Percentiles rank a stretch among this genome's conserved stretches.
phyloP scores from a whole-genome alignment of 345 rosid species.

The Gossypium stocksii region DNA sequence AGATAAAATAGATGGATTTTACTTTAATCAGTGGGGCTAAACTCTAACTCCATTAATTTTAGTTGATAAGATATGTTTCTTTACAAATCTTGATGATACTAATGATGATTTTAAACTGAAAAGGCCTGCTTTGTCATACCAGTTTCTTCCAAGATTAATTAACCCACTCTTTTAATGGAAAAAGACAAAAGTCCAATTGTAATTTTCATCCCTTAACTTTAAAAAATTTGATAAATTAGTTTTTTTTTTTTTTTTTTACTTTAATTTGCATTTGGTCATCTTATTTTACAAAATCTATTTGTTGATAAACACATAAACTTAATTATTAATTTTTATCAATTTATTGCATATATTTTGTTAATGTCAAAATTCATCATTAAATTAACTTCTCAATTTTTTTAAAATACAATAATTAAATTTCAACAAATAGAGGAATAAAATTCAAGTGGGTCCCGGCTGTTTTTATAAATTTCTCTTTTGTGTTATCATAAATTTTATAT shows the following conservation, averaged over 20 bases:
- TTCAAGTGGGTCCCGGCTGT: background rate
- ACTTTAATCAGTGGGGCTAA: background rate
- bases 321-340: too few relatives aligned
- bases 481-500: background rate
- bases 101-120: constrained; percentile 15
- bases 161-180: background rate
- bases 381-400: too few relatives aligned
- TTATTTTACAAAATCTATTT: too few relatives aligned
- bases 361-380: too few relatives aligned
- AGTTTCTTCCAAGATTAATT: background rate
- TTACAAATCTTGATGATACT: constrained; percentile 5
- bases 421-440: background rate
- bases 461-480: background rate
- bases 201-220: too few relatives aligned
- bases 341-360: too few relatives aligned
- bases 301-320: too few relatives aligned
- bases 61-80: constrained; percentile 17
- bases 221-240: too few relatives aligned
- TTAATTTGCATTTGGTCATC: too few relatives aligned
- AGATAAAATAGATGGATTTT: background rate
- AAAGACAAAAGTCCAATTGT: too few relatives aligned
- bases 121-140: constrained; percentile 11
- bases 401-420: too few relatives aligned
- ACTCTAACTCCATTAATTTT: background rate
- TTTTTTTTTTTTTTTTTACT: too few relatives aligned